Base-by-base conservation (phyloP, 2,329 filamentous ascomycete species). In the Trichoderma sp. region DNA sequence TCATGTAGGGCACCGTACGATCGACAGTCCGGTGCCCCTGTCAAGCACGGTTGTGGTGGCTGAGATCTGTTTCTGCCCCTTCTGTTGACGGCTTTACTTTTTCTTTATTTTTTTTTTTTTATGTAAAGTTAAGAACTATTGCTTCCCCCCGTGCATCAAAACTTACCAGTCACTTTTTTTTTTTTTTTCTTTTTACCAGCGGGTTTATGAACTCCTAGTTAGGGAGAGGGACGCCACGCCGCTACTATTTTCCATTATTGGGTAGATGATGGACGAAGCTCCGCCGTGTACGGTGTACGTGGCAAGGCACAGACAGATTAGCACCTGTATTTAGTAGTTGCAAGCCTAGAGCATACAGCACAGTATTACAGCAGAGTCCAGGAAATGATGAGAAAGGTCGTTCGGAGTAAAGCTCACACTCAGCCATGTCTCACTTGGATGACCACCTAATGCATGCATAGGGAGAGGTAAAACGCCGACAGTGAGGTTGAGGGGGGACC, bases 21-120 rank as follows among this genome's bases (percentile, higher is more conserved):
- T 65, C 12, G 32, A 19, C 22, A 45, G 52, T 37, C 48, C 29
- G 52, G 58, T 50, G n/a, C n/a, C 58, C 58, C 8, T 25, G 58
- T 48, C 10, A 39, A 39, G 50, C 50, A 37, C 37, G 25, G n/a
- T 50, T 22, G 34, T 52, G 54, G 64, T 52, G 54, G 64, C 64
- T 58, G 64, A 67, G 64, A 67, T 67, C 64, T 60, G 64, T 59
- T 42, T 59, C 64, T 53, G 42, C 34, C 32, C 42, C n/a, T 29
- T 50, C 34, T 32, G 32, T 50, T 25, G 35, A 32, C 42, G 45
- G 10, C 2, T 35, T 35, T 25, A 4, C 19, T 50, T 50, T 35
- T 35, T 25, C 6, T 27, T 50, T 50, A 48, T 57, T 52, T 48
- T 32, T 54, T 42, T 53, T 60, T 58, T 54, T 60, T 37, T 22